Conservation (phyloP, 108 stramenopile genomes). For the Nitzschia inconspicua region DNA sequence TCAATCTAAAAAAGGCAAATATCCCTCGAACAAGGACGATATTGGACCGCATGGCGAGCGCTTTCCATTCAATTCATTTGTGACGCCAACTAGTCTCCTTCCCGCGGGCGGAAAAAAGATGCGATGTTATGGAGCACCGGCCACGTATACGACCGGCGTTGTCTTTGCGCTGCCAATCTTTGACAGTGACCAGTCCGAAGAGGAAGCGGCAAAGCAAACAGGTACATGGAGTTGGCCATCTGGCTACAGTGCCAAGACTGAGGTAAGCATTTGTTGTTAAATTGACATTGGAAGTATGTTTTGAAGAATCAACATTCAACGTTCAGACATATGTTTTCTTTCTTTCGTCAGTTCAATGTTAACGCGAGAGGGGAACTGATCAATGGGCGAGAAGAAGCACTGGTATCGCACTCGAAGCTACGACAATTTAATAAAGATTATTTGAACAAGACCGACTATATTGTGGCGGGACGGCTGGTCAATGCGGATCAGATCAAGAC, state of each 20-base stretch:
- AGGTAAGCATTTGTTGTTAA: too few relatives aligned
- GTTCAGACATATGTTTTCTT: conserved; percentile 43
- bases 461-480: conserved; percentile 54
- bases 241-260: conserved; percentile 59
- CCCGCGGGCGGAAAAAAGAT: conserved; percentile 76
- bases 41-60: conserved; percentile 18
- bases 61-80: conserved; percentile 75
- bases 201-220: conserved; percentile 51
- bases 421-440: conserved; percentile 52
- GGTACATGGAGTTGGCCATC: conserved; percentile 64
- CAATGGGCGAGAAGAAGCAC: conserved; percentile 68
- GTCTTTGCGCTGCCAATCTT: conserved; percentile 74
- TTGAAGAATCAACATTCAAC: too few relatives aligned
- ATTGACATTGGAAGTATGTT: too few relatives aligned
- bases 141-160: conserved; percentile 67
- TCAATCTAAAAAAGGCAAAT: conserved; percentile 15
- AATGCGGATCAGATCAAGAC: conserved; percentile 59
- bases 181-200: conserved; percentile 42
- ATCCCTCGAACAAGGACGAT: conserved; percentile 23
- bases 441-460: conserved; percentile 51
- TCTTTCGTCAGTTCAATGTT: conserved; percentile 74
- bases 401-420: conserved; percentile 36
- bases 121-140: conserved; percentile 72
- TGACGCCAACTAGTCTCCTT: conserved; percentile 73
- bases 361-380: conserved; percentile 47